Conservation (phyloP, 2,329 filamentous ascomycete genomes). For the Didymella glomerata region DNA sequence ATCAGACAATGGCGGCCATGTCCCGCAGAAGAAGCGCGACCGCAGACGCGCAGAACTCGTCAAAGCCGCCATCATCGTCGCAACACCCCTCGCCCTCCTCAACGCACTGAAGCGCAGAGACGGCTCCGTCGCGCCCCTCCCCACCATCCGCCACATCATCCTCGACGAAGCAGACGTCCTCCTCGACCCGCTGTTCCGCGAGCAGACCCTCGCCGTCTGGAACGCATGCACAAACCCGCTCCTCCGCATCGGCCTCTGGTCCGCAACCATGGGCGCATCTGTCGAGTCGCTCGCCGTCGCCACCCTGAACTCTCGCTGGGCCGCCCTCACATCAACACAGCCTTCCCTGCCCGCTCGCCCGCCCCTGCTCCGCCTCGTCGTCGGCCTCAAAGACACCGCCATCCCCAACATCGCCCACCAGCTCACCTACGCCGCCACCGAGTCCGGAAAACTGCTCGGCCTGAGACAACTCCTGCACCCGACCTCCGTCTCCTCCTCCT, state of each 20-base stretch:
- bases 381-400: conserved; percentile 95
- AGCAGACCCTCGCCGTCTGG: conserved; percentile 88
- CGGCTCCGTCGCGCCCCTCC: conserved; percentile 61
- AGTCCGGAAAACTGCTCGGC: conserved; percentile 91
- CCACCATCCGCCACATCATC: conserved; percentile 76
- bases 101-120: conserved; percentile 69
- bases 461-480: conserved; percentile 90
- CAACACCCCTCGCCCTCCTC: conserved; percentile 79
- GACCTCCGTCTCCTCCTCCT: conserved; percentile 62
- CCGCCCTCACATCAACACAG: conserved; percentile 19
- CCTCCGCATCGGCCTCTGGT: conserved; percentile 87
- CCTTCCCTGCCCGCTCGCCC: conserved; percentile 36
- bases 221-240: conserved; percentile 73
- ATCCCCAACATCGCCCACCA: conserved; percentile 91
- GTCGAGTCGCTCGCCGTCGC: conserved; percentile 80
- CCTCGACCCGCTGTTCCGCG: conserved; percentile 86
- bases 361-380: conserved; percentile 81
- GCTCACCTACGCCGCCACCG: conserved; percentile 88
- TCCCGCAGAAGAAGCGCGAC: conserved; percentile 44
- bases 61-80: conserved; percentile 80
- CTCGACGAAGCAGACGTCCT: conserved; percentile 96
- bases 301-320: conserved; percentile 59
- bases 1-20: conserved; percentile 46
- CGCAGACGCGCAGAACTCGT: conserved; percentile 60
- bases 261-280: conserved; percentile 94